phyloP scores from a whole-genome alignment of 1,284 basidiomycete genomes.

The Cutaneotrichosporon mucoides region DNA sequence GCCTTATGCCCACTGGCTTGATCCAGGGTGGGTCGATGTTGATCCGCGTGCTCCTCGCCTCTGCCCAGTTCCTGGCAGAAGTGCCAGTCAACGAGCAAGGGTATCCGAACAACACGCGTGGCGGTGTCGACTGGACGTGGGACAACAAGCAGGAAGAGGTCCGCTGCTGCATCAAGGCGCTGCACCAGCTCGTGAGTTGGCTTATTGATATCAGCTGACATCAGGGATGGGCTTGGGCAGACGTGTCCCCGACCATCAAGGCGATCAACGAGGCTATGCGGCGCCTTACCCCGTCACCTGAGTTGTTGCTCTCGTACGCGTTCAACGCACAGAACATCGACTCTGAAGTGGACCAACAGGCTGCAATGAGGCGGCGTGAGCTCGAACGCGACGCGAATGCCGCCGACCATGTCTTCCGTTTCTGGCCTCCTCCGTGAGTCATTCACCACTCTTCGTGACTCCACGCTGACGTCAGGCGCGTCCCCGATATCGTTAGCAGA shows the following conservation, averaged over 20 bases:
- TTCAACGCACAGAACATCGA: background rate
- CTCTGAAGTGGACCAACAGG: background rate
- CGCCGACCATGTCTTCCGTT: conserved; percentile 4
- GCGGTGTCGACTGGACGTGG: conserved; percentile 41
- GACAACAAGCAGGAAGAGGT: conserved; percentile 32
- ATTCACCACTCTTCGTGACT: background rate
- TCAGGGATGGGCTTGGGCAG: conserved; percentile 30
- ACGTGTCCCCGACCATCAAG: conserved; percentile 22
- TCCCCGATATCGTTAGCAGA: background rate
- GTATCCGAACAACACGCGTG: conserved; percentile 34
- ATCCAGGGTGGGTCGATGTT: conserved; percentile 20
- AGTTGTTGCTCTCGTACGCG: conserved; percentile 15
- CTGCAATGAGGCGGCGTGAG: background rate
- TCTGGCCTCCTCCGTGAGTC: conserved; percentile 23
- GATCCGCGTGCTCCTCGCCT: conserved; percentile 26
- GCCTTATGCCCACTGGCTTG: background rate
- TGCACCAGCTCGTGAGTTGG: conserved; percentile 34
- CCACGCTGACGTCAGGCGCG: conserved; percentile 7
- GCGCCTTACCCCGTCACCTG: conserved; percentile 23
- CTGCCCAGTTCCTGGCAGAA: conserved; percentile 28
- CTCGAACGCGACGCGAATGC: conserved; percentile 7
- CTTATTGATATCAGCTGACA: background rate
- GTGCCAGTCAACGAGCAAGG: conserved; percentile 41
- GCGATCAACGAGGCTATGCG: conserved; percentile 26
- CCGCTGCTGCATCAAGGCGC: conserved; percentile 22